Evolutionary conservation across 2,329 filamentous ascomycete genomes (phyloP).

Genomic region (Colletotrichum truncatum): DNA sequence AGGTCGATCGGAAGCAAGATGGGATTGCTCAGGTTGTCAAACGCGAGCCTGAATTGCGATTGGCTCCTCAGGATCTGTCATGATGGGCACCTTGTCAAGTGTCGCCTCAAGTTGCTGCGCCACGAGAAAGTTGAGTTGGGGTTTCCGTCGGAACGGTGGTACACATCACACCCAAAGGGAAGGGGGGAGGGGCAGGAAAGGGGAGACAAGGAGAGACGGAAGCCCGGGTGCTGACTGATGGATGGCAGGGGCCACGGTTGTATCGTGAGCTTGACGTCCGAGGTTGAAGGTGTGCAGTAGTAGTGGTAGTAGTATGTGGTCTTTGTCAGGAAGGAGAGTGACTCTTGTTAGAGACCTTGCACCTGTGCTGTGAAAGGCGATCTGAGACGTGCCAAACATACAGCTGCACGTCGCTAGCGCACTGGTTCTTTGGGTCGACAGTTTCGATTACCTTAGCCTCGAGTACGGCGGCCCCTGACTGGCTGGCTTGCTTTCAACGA

Average conservation of each 20-base stretch:
- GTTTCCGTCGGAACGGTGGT: constrained; percentile 28
- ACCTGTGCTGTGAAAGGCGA: constrained; percentile 1
- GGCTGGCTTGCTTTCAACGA: neutral
- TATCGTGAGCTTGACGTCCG: constrained; percentile 23
- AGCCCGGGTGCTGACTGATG: constrained; percentile 30
- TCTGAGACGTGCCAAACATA: constrained; percentile 9
- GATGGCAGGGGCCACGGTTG: constrained; percentile 14
- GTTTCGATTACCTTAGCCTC: constrained; percentile 2
- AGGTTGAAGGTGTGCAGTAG: constrained; percentile 5
- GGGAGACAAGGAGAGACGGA: constrained; percentile 24
- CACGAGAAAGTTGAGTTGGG: constrained; percentile 28
- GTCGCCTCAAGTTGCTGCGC: constrained; percentile 32
- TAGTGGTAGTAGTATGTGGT: no score
- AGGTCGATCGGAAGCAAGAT: constrained; percentile 33
- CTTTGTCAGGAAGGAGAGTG: neutral
- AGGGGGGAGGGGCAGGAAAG: neutral
- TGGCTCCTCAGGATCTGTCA: constrained; percentile 40
- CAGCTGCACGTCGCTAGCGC: constrained; percentile 9
- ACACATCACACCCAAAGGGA: constrained; percentile 27
- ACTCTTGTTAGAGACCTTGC: constrained; percentile 5
- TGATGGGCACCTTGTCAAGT: constrained; percentile 35
- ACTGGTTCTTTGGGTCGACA: constrained; percentile 18
- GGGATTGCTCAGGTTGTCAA: constrained; percentile 35
- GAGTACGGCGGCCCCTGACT: constrained; percentile 19
- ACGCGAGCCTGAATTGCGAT: constrained; percentile 41